Conservation (phyloP, 352 stramenopile genomes). For the Pythium rhizo-oryzae region DNA sequence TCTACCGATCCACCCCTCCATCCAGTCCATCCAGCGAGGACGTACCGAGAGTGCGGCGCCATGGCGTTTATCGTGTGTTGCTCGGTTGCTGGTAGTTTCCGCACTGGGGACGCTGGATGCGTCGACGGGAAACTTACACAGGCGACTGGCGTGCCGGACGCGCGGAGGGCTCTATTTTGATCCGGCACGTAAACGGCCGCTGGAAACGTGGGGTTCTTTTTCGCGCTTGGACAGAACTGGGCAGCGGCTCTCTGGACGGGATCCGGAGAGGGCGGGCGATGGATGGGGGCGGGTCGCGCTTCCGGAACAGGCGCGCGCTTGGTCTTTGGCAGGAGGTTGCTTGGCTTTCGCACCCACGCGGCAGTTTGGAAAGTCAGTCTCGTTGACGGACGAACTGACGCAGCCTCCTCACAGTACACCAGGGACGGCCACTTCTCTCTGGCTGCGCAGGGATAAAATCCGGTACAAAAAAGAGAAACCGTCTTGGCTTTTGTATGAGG, state of each 20-base stretch:
- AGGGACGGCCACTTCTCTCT: slow-evolving; percentile 5
- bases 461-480: slow-evolving; percentile 25
- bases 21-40: too few relatives aligned
- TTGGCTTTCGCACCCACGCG: slow-evolving; percentile 5
- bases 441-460: slow-evolving; percentile 2
- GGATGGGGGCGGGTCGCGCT: not conserved
- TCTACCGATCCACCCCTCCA: not conserved
- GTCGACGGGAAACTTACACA: too few relatives aligned
- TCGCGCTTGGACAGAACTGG: too few relatives aligned
- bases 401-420: not conserved
- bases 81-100: too few relatives aligned
- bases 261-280: too few relatives aligned
- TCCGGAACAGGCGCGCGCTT: slow-evolving; percentile 2
- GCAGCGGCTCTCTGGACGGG: too few relatives aligned
- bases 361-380: slow-evolving; percentile 17
- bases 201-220: too few relatives aligned
- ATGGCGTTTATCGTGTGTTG: not conserved
- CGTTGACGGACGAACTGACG: not conserved
- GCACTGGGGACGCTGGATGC: too few relatives aligned
- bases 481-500: slow-evolving; percentile 22
- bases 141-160: too few relatives aligned
- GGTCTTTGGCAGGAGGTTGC: too few relatives aligned
- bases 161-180: too few relatives aligned
- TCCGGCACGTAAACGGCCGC: too few relatives aligned
- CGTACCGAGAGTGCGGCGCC: slow-evolving; percentile 3